Evolutionary conservation across 2,329 filamentous ascomycete genomes (phyloP).

Genomic region (Pleoardoris graminearum): DNA sequence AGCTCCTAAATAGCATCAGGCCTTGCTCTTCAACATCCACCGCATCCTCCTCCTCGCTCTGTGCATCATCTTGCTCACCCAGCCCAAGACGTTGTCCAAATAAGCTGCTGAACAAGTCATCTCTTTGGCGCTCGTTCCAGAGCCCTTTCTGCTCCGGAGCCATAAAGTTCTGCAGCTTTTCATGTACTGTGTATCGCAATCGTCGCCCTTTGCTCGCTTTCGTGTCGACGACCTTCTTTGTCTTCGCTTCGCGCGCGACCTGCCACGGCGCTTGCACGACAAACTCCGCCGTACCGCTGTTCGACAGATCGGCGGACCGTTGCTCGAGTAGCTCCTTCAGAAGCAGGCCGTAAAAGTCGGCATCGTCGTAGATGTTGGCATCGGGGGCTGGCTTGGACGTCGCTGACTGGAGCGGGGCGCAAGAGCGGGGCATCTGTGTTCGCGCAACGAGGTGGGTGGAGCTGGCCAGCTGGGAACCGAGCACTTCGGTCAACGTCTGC

Average conservation of each 20-base stretch:
- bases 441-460: constrained; percentile 70
- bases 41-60: constrained; percentile 42
- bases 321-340: constrained; percentile 93
- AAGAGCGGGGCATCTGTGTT: constrained; percentile 73
- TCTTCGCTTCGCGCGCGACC: constrained; percentile 77
- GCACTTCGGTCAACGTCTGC: constrained; percentile 67
- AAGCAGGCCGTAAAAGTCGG: constrained; percentile 90
- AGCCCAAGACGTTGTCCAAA: constrained; percentile 52
- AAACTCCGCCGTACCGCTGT: constrained; percentile 53
- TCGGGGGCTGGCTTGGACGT: constrained; percentile 27
- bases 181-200: constrained; percentile 90
- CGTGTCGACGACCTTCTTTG: constrained; percentile 83
- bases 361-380: constrained; percentile 79
- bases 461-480: constrained; percentile 69
- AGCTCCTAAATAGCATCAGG: constrained; percentile 46
- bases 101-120: constrained; percentile 59
- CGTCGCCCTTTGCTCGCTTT: constrained; percentile 95
- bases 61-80: constrained; percentile 47
- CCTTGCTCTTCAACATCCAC: constrained; percentile 43
- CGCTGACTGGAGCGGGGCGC: constrained; percentile 69
- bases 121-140: constrained; percentile 82
- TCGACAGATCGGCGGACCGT: constrained; percentile 66
- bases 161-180: constrained; percentile 98
- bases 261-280: constrained; percentile 57
- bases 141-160: constrained; percentile 78